These are phyloP conservation scores for Xylaria acuta DNA, from an alignment of 495 filamentous ascomycete genomes.

Conservation along the genomic window DNA sequence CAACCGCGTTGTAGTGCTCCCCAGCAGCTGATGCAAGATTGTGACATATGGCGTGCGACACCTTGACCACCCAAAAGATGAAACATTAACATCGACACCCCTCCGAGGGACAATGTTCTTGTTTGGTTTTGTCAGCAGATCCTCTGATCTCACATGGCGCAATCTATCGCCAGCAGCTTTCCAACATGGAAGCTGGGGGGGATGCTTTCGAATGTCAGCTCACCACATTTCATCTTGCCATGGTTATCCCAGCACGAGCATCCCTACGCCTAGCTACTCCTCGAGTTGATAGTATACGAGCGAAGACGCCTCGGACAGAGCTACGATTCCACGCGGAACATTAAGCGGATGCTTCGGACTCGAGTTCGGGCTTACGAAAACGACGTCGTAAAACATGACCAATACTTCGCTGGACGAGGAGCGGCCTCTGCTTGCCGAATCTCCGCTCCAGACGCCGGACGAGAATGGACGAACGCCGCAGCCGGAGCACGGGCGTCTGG, in stretches of 20 bases:
- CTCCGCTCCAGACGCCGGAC: slow-evolving; percentile 9
- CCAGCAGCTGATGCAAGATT: slow-evolving; percentile 23
- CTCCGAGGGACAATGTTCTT: slow-evolving; percentile 7
- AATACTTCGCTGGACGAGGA: slow-evolving; percentile 9
- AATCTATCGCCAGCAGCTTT: slow-evolving; percentile 19
- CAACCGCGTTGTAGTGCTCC: not conserved
- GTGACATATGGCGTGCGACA: slow-evolving; percentile 27
- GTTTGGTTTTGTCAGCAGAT: slow-evolving; percentile 20
- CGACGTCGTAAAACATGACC: slow-evolving; percentile 3
- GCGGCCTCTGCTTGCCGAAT: slow-evolving; percentile 17
- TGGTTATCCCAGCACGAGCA: not conserved
- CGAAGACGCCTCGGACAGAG: not conserved
- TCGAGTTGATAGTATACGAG: not conserved
- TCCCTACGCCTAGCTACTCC: not conserved
- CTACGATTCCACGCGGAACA: not conserved
- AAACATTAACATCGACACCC: slow-evolving; percentile 19
- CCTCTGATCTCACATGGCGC: slow-evolving; percentile 28
- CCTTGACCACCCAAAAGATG: slow-evolving; percentile 15
- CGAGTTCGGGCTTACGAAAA: not conserved
- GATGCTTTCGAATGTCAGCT: slow-evolving; percentile 3
- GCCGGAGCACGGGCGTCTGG: slow-evolving; percentile 44
- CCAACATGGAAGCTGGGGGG: not conserved
- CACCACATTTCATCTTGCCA: not conserved
- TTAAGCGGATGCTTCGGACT: slow-evolving; percentile 6
- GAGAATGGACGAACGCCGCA: slow-evolving; percentile 31